phyloP scores from a whole-genome alignment of 2,329 filamentous ascomycete species.

The Emmonsiellopsis sp. region DNA sequence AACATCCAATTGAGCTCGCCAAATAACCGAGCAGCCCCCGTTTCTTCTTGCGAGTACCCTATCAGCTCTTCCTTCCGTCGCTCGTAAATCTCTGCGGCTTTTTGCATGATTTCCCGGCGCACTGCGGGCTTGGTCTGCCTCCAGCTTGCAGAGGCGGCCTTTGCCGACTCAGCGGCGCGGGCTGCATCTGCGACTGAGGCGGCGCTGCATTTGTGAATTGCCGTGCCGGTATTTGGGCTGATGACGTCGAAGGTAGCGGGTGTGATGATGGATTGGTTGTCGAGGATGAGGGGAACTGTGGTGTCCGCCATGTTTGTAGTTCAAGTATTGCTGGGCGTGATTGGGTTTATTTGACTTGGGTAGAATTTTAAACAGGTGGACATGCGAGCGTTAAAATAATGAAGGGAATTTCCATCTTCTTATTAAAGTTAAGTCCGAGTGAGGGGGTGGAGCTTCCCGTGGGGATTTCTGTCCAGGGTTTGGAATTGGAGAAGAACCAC shows the following conservation, averaged over 20 bases:
- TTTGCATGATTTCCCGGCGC: conserved; percentile 53
- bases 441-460: too few species aligned
- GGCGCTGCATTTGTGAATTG: conserved; percentile 47
- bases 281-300: conserved; percentile 33
- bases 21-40: conserved; percentile 37
- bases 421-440: too few species aligned
- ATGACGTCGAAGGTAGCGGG: conserved; percentile 40
- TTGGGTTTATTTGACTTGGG: neutral
- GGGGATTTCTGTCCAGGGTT: too few species aligned
- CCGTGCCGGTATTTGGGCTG: conserved; percentile 46
- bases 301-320: neutral
- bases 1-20: conserved; percentile 27
- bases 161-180: conserved; percentile 51
- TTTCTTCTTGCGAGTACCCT: conserved; percentile 52
- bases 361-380: neutral
- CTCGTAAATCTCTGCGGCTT: conserved; percentile 56
- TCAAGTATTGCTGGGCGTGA: neutral
- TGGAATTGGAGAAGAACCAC: too few species aligned
- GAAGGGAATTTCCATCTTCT: too few species aligned
- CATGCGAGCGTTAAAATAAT: too few species aligned
- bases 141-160: conserved; percentile 64
- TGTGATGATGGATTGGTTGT: conserved; percentile 34
- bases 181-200: conserved; percentile 48
- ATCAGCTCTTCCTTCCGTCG: conserved; percentile 51
- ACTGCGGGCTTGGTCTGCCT: conserved; percentile 49